Evolutionary conservation across 2,329 filamentous ascomycete genomes (phyloP).

Genomic region (Taxawa tesnikishii): DNA sequence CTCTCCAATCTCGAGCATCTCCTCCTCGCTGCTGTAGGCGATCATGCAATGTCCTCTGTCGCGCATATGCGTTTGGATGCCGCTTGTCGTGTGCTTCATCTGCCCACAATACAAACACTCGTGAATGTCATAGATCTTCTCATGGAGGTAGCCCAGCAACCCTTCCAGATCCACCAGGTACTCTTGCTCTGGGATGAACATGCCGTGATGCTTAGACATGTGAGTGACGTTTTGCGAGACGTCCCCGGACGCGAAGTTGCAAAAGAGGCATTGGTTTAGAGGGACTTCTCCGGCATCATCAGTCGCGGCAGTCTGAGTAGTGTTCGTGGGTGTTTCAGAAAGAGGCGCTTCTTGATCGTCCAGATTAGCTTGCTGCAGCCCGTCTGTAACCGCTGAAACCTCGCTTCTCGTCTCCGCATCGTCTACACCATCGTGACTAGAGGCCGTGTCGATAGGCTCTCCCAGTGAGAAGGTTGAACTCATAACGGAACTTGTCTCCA

Average conservation of each 20-base stretch:
- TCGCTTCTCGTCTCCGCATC: no score
- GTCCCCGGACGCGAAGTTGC: constrained; percentile 71
- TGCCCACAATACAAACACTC: constrained; percentile 87
- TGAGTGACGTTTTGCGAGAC: constrained; percentile 68
- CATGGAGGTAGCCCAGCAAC: constrained; percentile 63
- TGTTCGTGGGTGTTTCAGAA: constrained; percentile 9
- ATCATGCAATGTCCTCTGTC: constrained; percentile 97
- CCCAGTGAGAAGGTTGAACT: constrained; percentile 88
- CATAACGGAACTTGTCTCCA: constrained; percentile 70
- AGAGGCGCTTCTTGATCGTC: constrained; percentile 30
- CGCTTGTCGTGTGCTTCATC: constrained; percentile 62
- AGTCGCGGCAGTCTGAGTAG: constrained; percentile 12
- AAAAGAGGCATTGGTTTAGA: constrained; percentile 65
- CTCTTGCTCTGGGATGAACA: constrained; percentile 85
- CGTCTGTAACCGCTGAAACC: constrained; percentile 65
- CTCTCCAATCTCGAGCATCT: constrained; percentile 88
- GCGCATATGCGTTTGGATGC: constrained; percentile 91
- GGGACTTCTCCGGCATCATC: constrained; percentile 26
- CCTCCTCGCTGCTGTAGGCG: constrained; percentile 74
- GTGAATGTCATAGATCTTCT: constrained; percentile 66
- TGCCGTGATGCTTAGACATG: constrained; percentile 87
- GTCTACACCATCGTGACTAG: constrained; percentile 43
- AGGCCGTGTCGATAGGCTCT: constrained; percentile 52
- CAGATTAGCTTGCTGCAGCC: constrained; percentile 54
- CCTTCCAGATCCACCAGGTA: constrained; percentile 77